A percentile compares a stretch with the other conserved stretches of the same genome.
Conservation (phyloP, 805 yeast species). For the Danielia reshetovae region DNA sequence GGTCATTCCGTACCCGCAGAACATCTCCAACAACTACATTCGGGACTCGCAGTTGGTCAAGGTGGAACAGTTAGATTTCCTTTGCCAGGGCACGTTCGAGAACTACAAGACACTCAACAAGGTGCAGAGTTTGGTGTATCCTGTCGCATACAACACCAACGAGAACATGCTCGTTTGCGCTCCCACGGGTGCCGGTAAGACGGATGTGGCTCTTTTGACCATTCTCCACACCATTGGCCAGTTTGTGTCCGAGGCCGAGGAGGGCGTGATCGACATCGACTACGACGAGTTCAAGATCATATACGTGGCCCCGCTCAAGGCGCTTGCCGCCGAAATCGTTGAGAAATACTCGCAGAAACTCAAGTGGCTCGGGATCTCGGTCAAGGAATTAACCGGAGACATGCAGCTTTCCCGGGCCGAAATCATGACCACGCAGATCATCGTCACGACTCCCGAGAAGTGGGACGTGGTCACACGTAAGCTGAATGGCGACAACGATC, state of each 20-base stretch:
- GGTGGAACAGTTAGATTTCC: slow-evolving; percentile 61
- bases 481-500: slow-evolving; percentile 54
- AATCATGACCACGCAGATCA: slow-evolving; percentile 74
- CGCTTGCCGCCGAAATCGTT: slow-evolving; percentile 94
- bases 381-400: slow-evolving; percentile 89
- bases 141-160: slow-evolving; percentile 87
- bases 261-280: slow-evolving; percentile 58
- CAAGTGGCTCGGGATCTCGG: slow-evolving; percentile 81
- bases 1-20: slow-evolving; percentile 70
- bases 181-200: slow-evolving; percentile 22
- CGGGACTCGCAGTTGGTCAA: slow-evolving; percentile 47
- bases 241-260: slow-evolving; percentile 48
- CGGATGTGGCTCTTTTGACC: slow-evolving; percentile 19
- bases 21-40: slow-evolving; percentile 40
- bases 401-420: slow-evolving; percentile 86
- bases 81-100: slow-evolving; percentile 81
- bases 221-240: slow-evolving; percentile 66
- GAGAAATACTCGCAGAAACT: slow-evolving; percentile 78
- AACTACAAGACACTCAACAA: slow-evolving; percentile 75
- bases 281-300: slow-evolving; percentile 86
- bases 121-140: slow-evolving; percentile 87
- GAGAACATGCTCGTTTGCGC: slow-evolving; percentile 65
- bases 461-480: slow-evolving; percentile 98
- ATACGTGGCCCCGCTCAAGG: slow-evolving; percentile 91
- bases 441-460: slow-evolving; percentile 90